These are phyloP conservation scores for Sporobolomyces pararoseus DNA, from an alignment of 768 basidiomycete species.

Conservation along the genomic window DNA sequence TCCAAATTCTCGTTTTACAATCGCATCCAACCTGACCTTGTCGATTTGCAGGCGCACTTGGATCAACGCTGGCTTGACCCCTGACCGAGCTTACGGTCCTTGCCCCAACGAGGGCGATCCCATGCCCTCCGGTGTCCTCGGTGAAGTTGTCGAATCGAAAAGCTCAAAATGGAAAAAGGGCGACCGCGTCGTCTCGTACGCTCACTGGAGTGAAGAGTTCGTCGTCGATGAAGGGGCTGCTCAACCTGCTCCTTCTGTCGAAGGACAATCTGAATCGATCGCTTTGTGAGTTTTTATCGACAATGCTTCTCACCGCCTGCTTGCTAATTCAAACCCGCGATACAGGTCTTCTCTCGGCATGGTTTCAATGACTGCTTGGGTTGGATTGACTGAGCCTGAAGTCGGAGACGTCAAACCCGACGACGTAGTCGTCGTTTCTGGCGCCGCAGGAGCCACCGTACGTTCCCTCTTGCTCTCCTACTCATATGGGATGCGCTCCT, in stretches of 20 bases:
- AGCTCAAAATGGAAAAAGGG: constrained; percentile 11
- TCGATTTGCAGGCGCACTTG: not conserved
- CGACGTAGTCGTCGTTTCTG: constrained; percentile 45
- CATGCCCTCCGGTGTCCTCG: constrained; percentile 24
- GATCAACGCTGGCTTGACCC: not conserved
- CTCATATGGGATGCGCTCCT: not conserved
- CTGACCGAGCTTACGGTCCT: constrained; percentile 25
- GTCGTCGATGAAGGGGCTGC: constrained; percentile 3
- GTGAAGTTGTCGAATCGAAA: constrained; percentile 18
- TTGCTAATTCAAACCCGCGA: too few species aligned
- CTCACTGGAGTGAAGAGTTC: constrained; percentile 7
- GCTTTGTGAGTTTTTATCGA: too few species aligned
- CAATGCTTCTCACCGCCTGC: too few species aligned
- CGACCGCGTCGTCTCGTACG: constrained; percentile 4
- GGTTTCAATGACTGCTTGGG: constrained; percentile 42
- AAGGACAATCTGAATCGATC: constrained; percentile 7
- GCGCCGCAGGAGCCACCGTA: constrained; percentile 46
- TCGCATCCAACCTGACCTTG: not conserved
- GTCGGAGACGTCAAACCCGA: constrained; percentile 44
- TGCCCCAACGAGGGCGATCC: constrained; percentile 19
- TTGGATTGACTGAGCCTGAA: constrained; percentile 35
- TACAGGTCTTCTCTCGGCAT: constrained; percentile 25
- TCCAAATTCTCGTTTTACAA: too few species aligned
- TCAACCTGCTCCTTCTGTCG: constrained; percentile 9
- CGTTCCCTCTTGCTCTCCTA: constrained; percentile 26